Evolutionary conservation across 345 rosid species (phyloP), one percentile per base, ranked within the genome.

Genomic region (Salix koriyanagi): DNA sequence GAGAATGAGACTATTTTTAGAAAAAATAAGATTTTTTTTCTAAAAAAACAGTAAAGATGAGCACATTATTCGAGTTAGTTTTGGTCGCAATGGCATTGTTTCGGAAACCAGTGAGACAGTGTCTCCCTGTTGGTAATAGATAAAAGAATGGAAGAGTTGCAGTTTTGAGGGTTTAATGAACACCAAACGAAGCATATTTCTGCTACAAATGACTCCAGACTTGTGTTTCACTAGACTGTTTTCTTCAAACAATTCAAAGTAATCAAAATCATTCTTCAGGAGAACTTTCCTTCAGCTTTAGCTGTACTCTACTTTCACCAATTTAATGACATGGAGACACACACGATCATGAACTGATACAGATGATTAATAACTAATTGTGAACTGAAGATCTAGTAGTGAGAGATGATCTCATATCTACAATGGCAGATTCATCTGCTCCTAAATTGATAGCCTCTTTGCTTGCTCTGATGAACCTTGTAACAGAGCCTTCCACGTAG

Each of bases 331-430:
- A 14, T 46, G 36, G 21, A 72, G 58, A 15, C 9, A 61, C 44
- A 79, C 73, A 73, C 64, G 26, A 52, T 41, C 42, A 67, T 73
- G 39, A 15, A 42, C 32, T 25, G 36, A 28, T 6, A 7, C 18
- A 30, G 8, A 54, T 19, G 18, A 61, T 41, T 25, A 13, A 16
- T 9, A 8, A 44, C 74, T 82, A 86, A 73, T 86, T 77, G 65
- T 77, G 90, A 39, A 66, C 56, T 0, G 89, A 80, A 37, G 91
- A 82, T 83, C 92, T 84, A 23, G 99, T 91, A 44, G 96, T 93
- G 69, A 96, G 98, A 0, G 96, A 93, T 21, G 98, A 89, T 64
- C 96, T 86, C 97, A 93, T 93, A 83, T 96, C 94, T 7, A 96
- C 99, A 84, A 93, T 93, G 37, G 94, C 93, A 62, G 98, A 93